phyloP scores from a whole-genome alignment of 2,329 filamentous ascomycete species.

The Curvularia sp. region DNA sequence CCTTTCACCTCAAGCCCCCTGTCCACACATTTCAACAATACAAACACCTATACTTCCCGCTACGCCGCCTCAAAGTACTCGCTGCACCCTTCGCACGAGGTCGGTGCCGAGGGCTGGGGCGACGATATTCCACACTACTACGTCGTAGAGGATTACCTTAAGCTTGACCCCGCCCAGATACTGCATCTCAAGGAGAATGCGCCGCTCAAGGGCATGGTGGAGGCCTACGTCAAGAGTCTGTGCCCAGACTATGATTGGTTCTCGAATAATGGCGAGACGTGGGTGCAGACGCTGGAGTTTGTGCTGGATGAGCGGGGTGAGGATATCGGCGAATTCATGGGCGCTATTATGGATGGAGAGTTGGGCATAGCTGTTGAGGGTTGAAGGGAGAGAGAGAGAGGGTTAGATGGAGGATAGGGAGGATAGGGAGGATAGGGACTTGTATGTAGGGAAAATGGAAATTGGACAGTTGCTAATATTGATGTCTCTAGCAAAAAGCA shows the following conservation, averaged over 20 bases:
- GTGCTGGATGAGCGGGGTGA: slow-evolving; percentile 64
- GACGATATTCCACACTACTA: slow-evolving; percentile 70
- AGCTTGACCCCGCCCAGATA: slow-evolving; percentile 67
- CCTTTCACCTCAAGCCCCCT: slow-evolving; percentile 39
- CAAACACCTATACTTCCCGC: slow-evolving; percentile 43
- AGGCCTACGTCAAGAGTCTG: slow-evolving; percentile 59
- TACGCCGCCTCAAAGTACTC: slow-evolving; percentile 57
- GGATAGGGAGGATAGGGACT: no score
- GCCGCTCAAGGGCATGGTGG: slow-evolving; percentile 64
- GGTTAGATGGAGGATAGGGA: not conserved
- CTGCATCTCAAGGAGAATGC: slow-evolving; percentile 65
- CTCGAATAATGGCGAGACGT: slow-evolving; percentile 69
- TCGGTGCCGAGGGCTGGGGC: slow-evolving; percentile 68
- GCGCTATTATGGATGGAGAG: slow-evolving; percentile 73
- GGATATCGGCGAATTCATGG: slow-evolving; percentile 64
- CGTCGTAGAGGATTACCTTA: slow-evolving; percentile 69
- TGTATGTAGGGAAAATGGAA: no score
- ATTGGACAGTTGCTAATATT: no score
- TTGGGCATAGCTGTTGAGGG: slow-evolving; percentile 64
- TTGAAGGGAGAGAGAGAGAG: not conserved
- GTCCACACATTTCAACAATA: slow-evolving; percentile 50
- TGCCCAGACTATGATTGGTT: slow-evolving; percentile 63
- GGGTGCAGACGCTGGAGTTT: slow-evolving; percentile 64
- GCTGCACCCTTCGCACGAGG: slow-evolving; percentile 59
- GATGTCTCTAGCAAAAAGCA: no score